Percentiles rank a stretch among this genome's conserved stretches.
phyloP scores from a whole-genome alignment of 2,329 filamentous ascomycete genomes.

The Diaporthe sp. region DNA sequence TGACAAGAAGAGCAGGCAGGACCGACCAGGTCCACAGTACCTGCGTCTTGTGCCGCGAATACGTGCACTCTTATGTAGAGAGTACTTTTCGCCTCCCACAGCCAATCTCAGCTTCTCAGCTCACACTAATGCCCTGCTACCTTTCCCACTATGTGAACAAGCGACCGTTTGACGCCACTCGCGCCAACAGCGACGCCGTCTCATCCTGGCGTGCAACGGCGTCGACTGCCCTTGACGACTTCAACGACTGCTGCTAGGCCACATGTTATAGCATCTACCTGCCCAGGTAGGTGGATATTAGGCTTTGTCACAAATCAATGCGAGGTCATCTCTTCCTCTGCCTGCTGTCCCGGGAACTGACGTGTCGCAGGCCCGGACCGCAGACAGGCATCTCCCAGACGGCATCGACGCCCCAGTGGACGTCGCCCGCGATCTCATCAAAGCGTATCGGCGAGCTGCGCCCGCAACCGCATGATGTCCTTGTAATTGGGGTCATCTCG shows the following conservation, averaged over 20 bases:
- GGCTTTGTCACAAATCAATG: conserved; percentile 18
- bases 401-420: conserved; percentile 1
- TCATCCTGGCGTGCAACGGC: conserved; percentile 12
- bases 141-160: not conserved
- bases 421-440: conserved; percentile 27
- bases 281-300: not conserved
- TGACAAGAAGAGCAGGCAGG: not conserved
- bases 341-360: not conserved
- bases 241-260: not conserved
- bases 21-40: not conserved
- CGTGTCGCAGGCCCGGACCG: conserved; percentile 15
- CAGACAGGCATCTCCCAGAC: conserved; percentile 31
- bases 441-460: conserved; percentile 22
- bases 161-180: conserved; percentile 32
- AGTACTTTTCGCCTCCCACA: not conserved
- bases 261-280: not conserved
- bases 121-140: not conserved
- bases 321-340: not conserved
- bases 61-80: not conserved
- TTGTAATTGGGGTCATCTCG: conserved; percentile 30
- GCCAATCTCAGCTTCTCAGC: conserved; percentile 12
- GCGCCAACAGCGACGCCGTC: conserved; percentile 23
- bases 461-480: conserved; percentile 27
- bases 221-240: conserved; percentile 2
- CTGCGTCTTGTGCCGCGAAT: accelerated